Conservation (phyloP, 2,329 filamentous ascomycete species). For the Phyllosticta paracitricarpa region DNA sequence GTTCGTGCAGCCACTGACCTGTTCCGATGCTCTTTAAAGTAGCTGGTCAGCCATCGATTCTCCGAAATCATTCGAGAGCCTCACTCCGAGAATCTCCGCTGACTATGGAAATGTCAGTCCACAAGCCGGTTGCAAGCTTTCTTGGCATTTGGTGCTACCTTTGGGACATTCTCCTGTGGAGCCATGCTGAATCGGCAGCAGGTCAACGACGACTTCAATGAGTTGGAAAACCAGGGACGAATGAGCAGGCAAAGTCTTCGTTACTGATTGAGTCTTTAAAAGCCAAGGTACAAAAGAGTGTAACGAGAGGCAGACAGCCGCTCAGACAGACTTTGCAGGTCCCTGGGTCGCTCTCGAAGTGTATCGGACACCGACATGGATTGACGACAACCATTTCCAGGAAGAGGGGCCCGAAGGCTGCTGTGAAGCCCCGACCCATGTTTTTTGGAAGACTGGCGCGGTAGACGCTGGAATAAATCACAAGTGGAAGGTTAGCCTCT, state of each 20-base stretch:
- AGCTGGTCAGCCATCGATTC: background rate
- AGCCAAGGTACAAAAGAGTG: background rate
- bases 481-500: background rate
- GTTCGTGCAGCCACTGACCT: conserved; percentile 16
- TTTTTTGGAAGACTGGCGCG: background rate
- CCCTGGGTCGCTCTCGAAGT: background rate
- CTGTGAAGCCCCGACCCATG: background rate
- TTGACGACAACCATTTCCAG: background rate
- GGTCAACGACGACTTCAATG: background rate
- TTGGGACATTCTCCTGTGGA: conserved; percentile 10
- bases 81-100: conserved; percentile 30
- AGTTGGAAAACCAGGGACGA: background rate
- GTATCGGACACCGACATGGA: background rate
- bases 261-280: background rate
- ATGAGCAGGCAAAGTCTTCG: background rate
- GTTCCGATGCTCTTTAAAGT: conserved; percentile 27
- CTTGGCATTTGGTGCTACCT: background rate
- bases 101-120: conserved; percentile 22
- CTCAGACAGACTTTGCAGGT: background rate
- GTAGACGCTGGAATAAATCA: background rate
- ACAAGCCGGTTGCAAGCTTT: background rate
- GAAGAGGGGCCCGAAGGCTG: background rate
- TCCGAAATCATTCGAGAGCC: conserved; percentile 9
- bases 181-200: conserved; percentile 1
- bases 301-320: background rate